Evolutionary conservation across 306 rosid species (phyloP).

Genomic region (Malus sieversii): DNA sequence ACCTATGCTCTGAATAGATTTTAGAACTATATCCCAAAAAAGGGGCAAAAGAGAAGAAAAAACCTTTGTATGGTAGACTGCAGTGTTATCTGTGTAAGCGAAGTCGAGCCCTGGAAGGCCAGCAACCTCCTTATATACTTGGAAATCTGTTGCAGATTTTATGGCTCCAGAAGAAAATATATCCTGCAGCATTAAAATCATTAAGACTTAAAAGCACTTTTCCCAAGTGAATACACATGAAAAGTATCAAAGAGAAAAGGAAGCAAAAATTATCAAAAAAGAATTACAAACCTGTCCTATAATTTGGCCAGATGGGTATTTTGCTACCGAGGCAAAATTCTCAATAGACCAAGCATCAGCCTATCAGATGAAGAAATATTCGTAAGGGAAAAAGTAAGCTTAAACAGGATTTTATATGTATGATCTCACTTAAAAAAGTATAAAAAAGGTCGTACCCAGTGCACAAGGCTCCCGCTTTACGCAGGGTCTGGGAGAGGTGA

Average conservation of each 20-base stretch:
- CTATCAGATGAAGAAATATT: constrained; percentile 36
- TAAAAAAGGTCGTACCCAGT: background rate
- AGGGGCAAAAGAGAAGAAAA: constrained; percentile 17
- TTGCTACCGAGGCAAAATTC: constrained; percentile 69
- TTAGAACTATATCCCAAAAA: background rate
- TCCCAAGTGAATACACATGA: constrained; percentile 6
- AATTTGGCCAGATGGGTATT: constrained; percentile 77
- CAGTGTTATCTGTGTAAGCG: constrained; percentile 69
- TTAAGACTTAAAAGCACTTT: constrained; percentile 11
- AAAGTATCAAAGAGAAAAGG: constrained; percentile 2
- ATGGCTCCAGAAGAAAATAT: constrained; percentile 82
- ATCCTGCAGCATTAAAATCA: constrained; percentile 51
- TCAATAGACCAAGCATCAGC: constrained; percentile 93
- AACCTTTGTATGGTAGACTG: constrained; percentile 98
- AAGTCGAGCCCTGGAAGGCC: constrained; percentile 96
- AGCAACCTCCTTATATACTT: constrained; percentile 80
- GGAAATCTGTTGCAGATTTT: constrained; percentile 91
- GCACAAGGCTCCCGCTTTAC: too few species aligned
- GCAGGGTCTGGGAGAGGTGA: too few species aligned
- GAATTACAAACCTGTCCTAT: constrained; percentile 59
- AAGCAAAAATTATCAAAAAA: background rate
- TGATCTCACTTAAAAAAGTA: constrained; percentile 2
- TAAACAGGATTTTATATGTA: constrained; percentile 8
- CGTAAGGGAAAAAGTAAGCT: background rate
- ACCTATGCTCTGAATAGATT: background rate